Percentiles rank a stretch among this genome's conserved stretches.
phyloP scores from a whole-genome alignment of 2,329 filamentous ascomycete genomes.

The Berkeleyomyces basicola region DNA sequence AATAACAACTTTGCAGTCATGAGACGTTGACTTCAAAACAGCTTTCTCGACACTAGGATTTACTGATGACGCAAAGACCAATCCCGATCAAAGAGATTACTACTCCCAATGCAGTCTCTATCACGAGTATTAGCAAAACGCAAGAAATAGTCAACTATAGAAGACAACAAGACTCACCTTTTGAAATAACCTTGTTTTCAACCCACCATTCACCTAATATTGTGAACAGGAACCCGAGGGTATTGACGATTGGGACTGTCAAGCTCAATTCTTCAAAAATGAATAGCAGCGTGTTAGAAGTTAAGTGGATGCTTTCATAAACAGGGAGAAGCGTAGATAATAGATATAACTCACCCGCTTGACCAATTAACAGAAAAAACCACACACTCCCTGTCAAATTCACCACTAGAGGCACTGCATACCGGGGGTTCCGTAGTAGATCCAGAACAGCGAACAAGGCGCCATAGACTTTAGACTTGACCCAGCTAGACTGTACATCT shows the following conservation, averaged over 20 bases:
- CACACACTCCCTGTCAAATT: conserved; percentile 89
- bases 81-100: conserved; percentile 62
- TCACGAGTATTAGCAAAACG: background rate
- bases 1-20: too few relatives aligned
- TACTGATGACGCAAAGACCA: conserved; percentile 63
- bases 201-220: conserved; percentile 91
- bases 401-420: conserved; percentile 67
- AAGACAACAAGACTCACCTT: conserved; percentile 35
- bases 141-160: conserved; percentile 3
- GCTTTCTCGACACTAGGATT: conserved; percentile 22
- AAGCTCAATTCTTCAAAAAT: conserved; percentile 57
- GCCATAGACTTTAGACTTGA: conserved; percentile 45
- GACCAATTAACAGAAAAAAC: conserved; percentile 90
- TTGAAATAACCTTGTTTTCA: conserved; percentile 75
- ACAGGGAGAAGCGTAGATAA: background rate
- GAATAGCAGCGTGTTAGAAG: background rate
- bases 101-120: conserved; percentile 77
- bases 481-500: conserved; percentile 37
- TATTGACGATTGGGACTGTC: conserved; percentile 90
- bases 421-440: conserved; percentile 62
- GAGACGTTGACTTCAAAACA: background rate
- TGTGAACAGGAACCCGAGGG: conserved; percentile 87
- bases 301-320: background rate
- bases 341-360: conserved; percentile 51
- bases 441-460: conserved; percentile 62